Base-by-base conservation (phyloP, 2,329 filamentous ascomycete genomes). In the Aspergillus pseudoglaucus region DNA sequence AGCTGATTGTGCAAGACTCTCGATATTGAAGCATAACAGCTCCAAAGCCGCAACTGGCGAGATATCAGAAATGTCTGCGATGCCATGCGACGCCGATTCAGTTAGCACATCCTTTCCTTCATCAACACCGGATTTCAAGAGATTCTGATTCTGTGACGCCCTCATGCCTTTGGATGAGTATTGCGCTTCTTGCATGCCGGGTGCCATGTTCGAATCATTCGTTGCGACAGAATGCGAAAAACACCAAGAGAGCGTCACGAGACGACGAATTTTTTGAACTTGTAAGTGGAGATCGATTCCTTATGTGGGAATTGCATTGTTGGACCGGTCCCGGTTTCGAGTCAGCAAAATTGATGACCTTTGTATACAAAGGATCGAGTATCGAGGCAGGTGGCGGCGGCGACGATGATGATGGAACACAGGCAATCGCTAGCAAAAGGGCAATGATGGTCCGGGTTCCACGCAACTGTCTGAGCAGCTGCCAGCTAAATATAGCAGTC, bases 11-110 rank as follows among this genome's bases (percentile, higher is more conserved):
- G 64, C 64, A 17, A 76, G 59, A 22, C 58, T 59, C 44, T 90
- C 85, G 51, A 90, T 74, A 49, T 81, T 81, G 35, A 81, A 77
- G 56, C 84, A 84, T n/a, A 97, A 78, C 53, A 95, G 74, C 61
- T 85, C 87, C 61, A 97, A 78, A 4, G 90, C 90, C 2, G 83
- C 83, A 45, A 84, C 75, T 3, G 89, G 82, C 1, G 82, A 73
- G 50, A 96, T 77, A 45, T 80, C 80, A 69, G 87, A 87, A 52
- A 95, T 55, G 35, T 56, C 52, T 12, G 50, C 45, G 15, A 50
- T 46, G 6, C 30, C 44, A 25, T 49, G 42, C 3, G 35, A 39
- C 2, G 17, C 15, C 10, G 17, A 12, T 12, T 20, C 9, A 9
- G 10, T 39, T 39, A 9, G 5, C 9, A 6, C 4, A 10, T 20